phyloP scores from a whole-genome alignment of 352 stramenopile genomes.

The Globisporangium yorkense region DNA sequence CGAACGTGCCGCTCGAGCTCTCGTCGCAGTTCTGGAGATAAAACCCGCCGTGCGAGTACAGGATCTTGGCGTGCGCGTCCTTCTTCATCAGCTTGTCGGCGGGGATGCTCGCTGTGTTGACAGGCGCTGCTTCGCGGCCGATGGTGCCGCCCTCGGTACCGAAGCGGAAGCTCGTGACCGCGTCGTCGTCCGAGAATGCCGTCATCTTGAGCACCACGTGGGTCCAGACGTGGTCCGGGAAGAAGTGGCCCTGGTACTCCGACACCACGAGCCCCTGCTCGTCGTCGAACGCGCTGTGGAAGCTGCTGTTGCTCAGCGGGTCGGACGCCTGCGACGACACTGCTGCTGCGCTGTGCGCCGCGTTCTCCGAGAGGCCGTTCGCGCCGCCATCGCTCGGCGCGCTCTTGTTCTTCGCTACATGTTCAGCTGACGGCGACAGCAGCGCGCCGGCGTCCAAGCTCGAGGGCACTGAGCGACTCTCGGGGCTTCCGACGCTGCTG shows the following conservation, averaged over 20 bases:
- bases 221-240: slow-evolving; percentile 45
- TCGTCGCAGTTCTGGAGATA: slow-evolving; percentile 52
- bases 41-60: slow-evolving; percentile 52
- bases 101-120: slow-evolving; percentile 63
- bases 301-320: slow-evolving; percentile 5
- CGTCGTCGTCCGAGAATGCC: slow-evolving; percentile 65
- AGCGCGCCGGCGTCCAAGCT: not conserved
- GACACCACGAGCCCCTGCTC: slow-evolving; percentile 6
- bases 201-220: slow-evolving; percentile 85
- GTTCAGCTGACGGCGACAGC: not conserved
- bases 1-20: slow-evolving; percentile 57
- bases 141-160: slow-evolving; percentile 42
- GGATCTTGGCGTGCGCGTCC: slow-evolving; percentile 47
- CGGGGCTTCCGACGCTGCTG: slow-evolving; percentile 12
- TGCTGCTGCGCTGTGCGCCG: not conserved
- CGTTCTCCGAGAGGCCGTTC: not conserved
- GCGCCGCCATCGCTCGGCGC: not conserved
- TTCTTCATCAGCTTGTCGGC: slow-evolving; percentile 58
- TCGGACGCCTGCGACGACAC: not conserved
- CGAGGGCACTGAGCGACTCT: slow-evolving; percentile 4
- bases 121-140: slow-evolving; percentile 23
- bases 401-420: not conserved
- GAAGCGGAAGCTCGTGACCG: slow-evolving; percentile 73
- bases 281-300: slow-evolving; percentile 6
- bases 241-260: slow-evolving; percentile 20